Evolutionary conservation across 1,139 yeast species (phyloP).

Genomic region (Saccharomyces hybrid): DNA sequence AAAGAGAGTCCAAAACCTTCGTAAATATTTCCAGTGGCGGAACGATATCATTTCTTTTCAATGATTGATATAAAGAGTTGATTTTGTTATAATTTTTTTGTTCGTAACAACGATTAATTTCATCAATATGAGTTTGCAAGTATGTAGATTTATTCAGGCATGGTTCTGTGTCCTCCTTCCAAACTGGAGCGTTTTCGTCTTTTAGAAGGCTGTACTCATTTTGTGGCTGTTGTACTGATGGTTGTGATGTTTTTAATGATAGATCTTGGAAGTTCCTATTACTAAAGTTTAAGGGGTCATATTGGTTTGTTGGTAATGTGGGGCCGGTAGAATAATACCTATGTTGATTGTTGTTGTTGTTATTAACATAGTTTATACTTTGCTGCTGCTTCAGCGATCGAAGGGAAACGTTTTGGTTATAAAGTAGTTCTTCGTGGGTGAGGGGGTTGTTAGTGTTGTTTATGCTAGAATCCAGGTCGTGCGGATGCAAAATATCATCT

Average conservation of each 20-base stretch:
- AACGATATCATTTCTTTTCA: slow-evolving; percentile 34
- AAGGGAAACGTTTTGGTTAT: neutral
- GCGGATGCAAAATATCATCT: slow-evolving; percentile 3
- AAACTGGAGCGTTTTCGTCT: slow-evolving; percentile 12
- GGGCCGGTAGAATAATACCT: slow-evolving; percentile 1
- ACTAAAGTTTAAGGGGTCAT: neutral
- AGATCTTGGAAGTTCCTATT: neutral
- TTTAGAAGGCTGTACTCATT: slow-evolving; percentile 1
- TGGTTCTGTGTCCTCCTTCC: slow-evolving; percentile 29
- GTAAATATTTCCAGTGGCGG: slow-evolving; percentile 32
- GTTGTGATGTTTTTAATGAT: neutral
- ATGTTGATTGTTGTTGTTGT: neutral
- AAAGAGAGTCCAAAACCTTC: slow-evolving; percentile 32
- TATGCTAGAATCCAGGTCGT: neutral
- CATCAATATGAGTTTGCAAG: slow-evolving; percentile 18
- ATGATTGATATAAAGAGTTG: slow-evolving; percentile 34
- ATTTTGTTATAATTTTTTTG: slow-evolving; percentile 30
- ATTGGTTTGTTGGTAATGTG: neutral
- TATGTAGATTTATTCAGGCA: slow-evolving; percentile 24
- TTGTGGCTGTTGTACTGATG: slow-evolving; percentile 1
- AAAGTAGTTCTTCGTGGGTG: neutral
- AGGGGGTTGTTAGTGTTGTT: neutral
- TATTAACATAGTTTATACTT: neutral
- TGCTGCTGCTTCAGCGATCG: neutral
- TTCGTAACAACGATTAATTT: slow-evolving; percentile 22